These are phyloP conservation scores for Colletotrichum sidae DNA, from an alignment of 2,329 filamentous ascomycete genomes.

Conservation along the genomic window DNA sequence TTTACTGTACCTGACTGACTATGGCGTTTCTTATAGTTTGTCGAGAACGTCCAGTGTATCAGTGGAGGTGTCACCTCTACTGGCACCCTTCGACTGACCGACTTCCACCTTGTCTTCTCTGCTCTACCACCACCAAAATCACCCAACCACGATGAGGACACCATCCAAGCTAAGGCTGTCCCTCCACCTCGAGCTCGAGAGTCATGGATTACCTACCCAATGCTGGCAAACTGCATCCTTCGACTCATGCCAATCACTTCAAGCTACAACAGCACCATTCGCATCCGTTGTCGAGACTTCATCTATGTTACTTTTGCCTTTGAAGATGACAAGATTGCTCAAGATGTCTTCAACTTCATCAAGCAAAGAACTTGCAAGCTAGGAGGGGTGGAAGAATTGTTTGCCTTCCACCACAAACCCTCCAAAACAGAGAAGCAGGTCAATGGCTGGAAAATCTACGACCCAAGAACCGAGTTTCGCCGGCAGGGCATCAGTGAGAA, in stretches of 20 bases:
- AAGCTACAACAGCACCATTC: constrained; percentile 82
- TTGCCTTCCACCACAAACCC: constrained; percentile 88
- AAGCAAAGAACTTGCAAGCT: constrained; percentile 83
- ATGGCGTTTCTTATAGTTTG: constrained; percentile 47
- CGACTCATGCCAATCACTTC: constrained; percentile 78
- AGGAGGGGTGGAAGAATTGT: constrained; percentile 86
- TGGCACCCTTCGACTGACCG: constrained; percentile 70
- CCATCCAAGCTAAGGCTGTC: constrained; percentile 11
- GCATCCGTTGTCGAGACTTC: constrained; percentile 92
- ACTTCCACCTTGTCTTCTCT: constrained; percentile 70
- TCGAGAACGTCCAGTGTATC: constrained; percentile 71
- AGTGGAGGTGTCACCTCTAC: constrained; percentile 67
- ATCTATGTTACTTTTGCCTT: constrained; percentile 95
- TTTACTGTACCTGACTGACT: no score
- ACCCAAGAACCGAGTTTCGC: constrained; percentile 85
- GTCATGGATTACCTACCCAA: constrained; percentile 94
- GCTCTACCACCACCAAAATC: constrained; percentile 50
- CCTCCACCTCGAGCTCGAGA: constrained; percentile 63
- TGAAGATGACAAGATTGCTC: constrained; percentile 75
- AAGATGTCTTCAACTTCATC: constrained; percentile 90
- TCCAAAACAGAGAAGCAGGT: constrained; percentile 78
- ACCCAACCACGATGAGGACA: constrained; percentile 36
- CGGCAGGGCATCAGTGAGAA: constrained; percentile 90
- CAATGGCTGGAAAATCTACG: constrained; percentile 87
- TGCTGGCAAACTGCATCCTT: constrained; percentile 84